phyloP scores from a whole-genome alignment of 768 basidiomycete genomes.

The Termitomyces sp. region DNA sequence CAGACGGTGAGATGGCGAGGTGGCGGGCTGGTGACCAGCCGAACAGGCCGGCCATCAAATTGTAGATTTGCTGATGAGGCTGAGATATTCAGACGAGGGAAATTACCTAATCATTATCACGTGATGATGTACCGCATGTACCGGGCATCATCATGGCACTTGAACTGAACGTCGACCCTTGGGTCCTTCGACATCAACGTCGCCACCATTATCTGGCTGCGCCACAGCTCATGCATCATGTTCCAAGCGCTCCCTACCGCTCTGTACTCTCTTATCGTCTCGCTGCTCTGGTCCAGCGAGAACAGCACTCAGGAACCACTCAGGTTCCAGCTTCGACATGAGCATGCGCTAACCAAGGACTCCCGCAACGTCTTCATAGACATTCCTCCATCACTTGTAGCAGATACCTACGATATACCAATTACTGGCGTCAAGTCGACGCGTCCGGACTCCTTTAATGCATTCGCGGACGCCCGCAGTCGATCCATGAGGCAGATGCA shows the following conservation, averaged over 20 bases:
- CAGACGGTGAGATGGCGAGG: too few species aligned
- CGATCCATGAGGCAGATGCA: conserved; percentile 37
- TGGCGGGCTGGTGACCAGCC: too few species aligned
- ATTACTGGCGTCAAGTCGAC: conserved; percentile 40
- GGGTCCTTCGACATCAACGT: not conserved
- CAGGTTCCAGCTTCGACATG: conserved; percentile 65
- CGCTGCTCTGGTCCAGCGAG: conserved; percentile 36
- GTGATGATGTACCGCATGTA: not conserved
- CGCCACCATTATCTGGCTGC: not conserved
- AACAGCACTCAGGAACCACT: conserved; percentile 35
- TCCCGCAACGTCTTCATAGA: conserved; percentile 63
- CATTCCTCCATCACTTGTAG: conserved; percentile 32
- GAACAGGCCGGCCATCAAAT: too few species aligned
- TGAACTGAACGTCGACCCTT: not conserved
- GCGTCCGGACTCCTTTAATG: conserved; percentile 44
- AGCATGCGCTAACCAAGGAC: conserved; percentile 53
- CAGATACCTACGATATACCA: conserved; percentile 40
- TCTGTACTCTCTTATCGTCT: conserved; percentile 41
- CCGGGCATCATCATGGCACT: too few species aligned
- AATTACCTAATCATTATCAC: not conserved
- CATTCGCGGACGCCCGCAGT: conserved; percentile 35
- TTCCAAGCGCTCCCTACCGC: conserved; percentile 37
- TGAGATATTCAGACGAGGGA: too few species aligned
- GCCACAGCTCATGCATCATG: conserved; percentile 23
- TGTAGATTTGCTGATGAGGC: too few species aligned